These are phyloP conservation scores for Gossypium davidsonii DNA, from an alignment of 441 rosid genomes.

Conservation along the genomic window DNA sequence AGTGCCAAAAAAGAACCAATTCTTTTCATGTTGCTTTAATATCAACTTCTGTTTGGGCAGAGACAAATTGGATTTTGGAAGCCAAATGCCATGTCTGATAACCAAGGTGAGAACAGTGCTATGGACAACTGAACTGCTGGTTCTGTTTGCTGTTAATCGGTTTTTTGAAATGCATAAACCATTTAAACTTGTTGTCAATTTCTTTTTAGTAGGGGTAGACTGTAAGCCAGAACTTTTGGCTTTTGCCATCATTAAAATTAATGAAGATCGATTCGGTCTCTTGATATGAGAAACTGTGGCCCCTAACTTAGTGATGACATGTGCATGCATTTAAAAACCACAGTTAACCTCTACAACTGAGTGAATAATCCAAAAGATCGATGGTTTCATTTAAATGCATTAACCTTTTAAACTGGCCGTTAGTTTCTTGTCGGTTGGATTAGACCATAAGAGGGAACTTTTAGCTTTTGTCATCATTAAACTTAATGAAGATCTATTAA, in stretches of 20 bases:
- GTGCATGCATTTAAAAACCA: constrained; percentile 1
- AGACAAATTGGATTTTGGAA: constrained; percentile 66
- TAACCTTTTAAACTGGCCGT: constrained; percentile 1
- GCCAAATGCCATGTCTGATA: constrained; percentile 42
- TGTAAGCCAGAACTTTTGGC: neutral
- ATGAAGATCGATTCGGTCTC: neutral
- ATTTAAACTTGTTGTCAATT: neutral
- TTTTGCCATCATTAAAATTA: neutral
- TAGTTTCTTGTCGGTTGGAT: constrained; percentile 1
- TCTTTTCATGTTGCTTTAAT: neutral
- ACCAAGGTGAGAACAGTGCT: constrained; percentile 42
- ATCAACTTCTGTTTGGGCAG: constrained; percentile 38
- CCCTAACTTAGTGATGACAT: constrained; percentile 8
- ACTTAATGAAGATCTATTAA: neutral
- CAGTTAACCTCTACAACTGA: constrained; percentile 5
- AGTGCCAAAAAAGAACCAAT: neutral
- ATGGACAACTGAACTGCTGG: constrained; percentile 3
- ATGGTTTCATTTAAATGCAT: neutral
- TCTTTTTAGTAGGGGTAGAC: constrained; percentile 4
- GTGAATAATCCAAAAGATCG: constrained; percentile 1
- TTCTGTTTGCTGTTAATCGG: neutral
- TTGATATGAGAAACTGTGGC: constrained; percentile 6
- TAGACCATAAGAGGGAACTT: constrained; percentile 8
- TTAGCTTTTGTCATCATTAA: neutral
- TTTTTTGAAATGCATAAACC: constrained; percentile 4